phyloP scores from a whole-genome alignment of 768 basidiomycete genomes.

The Mycena pura region DNA sequence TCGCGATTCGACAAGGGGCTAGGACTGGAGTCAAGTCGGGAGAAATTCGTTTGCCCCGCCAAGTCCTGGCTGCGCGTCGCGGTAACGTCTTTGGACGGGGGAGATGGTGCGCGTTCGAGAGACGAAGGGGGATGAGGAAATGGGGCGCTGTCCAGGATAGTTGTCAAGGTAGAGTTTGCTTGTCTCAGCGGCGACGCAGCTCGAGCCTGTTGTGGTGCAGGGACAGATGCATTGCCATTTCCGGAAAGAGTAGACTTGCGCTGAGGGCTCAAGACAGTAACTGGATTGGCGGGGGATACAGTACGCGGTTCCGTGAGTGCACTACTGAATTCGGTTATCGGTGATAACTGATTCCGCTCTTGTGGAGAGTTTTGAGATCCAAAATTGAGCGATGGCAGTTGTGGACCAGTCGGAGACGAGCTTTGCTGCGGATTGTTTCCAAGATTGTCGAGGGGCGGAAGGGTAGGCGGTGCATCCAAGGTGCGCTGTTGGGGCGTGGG shows the following conservation, averaged over 20 bases:
- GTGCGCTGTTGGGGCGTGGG: conserved; percentile 27
- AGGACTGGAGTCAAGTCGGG: conserved; percentile 49
- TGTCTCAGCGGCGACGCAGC: conserved; percentile 8
- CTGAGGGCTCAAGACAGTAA: conserved; percentile 27
- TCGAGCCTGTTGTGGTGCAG: not conserved
- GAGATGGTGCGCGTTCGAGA: conserved; percentile 20
- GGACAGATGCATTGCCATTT: not conserved
- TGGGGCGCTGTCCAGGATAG: conserved; percentile 14
- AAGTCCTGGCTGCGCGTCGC: conserved; percentile 43
- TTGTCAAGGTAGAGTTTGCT: conserved; percentile 11
- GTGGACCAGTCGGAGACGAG: conserved; percentile 41
- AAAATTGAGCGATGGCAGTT: conserved; percentile 69
- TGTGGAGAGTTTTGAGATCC: conserved; percentile 30
- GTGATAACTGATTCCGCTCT: conserved; percentile 53
- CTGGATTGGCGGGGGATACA: conserved; percentile 32
- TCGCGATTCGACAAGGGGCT: conserved; percentile 27
- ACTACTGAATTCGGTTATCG: conserved; percentile 66
- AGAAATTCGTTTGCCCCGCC: conserved; percentile 32
- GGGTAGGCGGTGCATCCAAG: conserved; percentile 39
- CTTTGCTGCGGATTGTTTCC: conserved; percentile 19
- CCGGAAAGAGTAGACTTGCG: conserved; percentile 15
- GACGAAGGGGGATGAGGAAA: conserved; percentile 24
- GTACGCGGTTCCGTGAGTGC: conserved; percentile 35
- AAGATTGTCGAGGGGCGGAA: conserved; percentile 43
- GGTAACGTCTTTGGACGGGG: conserved; percentile 2